Conservation (phyloP, 108 stramenopile genomes). For the Phaeodactylum tricornutum region DNA sequence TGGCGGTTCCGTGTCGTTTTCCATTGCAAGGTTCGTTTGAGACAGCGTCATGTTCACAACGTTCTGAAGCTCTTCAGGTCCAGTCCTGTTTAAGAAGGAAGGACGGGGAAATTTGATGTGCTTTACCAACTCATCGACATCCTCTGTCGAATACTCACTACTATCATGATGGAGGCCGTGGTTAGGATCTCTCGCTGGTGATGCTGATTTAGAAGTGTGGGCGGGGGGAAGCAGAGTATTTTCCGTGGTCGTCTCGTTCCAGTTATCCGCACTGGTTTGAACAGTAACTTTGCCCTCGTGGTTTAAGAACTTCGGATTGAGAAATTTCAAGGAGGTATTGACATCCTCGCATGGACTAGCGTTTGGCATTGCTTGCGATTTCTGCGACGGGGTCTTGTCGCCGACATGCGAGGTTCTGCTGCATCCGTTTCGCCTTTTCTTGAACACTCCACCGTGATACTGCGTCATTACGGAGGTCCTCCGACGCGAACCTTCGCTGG, state of each 20-base stretch:
- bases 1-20: not conserved
- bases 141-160: too few relatives aligned
- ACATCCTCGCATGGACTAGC: too few relatives aligned
- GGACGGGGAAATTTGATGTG: not conserved
- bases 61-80: not conserved
- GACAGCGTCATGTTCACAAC: slow-evolving; percentile 2
- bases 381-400: not conserved
- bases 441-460: slow-evolving; percentile 4
- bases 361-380: not conserved
- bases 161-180: too few relatives aligned
- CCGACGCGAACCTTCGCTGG: slow-evolving; percentile 10
- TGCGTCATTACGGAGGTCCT: slow-evolving; percentile 9
- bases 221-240: too few relatives aligned
- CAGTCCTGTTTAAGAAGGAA: not conserved
- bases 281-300: too few relatives aligned
- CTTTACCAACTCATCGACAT: not conserved
- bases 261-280: too few relatives aligned
- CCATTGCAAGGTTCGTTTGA: not conserved
- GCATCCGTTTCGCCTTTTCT: not conserved
- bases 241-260: too few relatives aligned
- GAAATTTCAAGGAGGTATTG: too few relatives aligned
- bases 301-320: too few relatives aligned
- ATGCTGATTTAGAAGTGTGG: too few relatives aligned
- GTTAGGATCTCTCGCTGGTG: too few relatives aligned
- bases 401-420: not conserved